A percentile compares a stretch with the other conserved stretches of the same genome.
Conservation (phyloP, 345 rosid species). For the Populus deltoides region DNA sequence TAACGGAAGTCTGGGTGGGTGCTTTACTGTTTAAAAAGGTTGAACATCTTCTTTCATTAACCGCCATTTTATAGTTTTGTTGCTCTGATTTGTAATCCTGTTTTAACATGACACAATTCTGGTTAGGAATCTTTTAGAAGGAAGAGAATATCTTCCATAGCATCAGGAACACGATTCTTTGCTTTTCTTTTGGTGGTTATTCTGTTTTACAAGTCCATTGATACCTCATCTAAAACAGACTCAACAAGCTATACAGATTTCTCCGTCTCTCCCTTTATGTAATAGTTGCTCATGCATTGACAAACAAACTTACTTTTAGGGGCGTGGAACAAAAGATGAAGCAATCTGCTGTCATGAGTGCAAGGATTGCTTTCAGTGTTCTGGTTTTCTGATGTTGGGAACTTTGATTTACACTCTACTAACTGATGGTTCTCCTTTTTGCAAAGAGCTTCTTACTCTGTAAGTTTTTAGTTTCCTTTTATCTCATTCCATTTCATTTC, state of each 20-base stretch:
- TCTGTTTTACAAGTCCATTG: neutral
- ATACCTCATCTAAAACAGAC: neutral
- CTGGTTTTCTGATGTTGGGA: slow-evolving; percentile 64
- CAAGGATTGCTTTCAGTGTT: slow-evolving; percentile 54
- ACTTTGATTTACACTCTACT: slow-evolving; percentile 63
- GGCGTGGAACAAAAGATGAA: slow-evolving; percentile 41
- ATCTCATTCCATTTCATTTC: neutral
- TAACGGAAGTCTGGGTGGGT: neutral
- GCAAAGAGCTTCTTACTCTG: slow-evolving; percentile 77
- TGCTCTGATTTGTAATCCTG: neutral
- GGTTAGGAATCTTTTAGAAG: neutral
- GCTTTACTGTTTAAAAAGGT: neutral
- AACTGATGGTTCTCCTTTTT: slow-evolving; percentile 85
- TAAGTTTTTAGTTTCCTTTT: slow-evolving; percentile 33
- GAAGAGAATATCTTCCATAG: neutral
- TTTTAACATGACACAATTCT: neutral
- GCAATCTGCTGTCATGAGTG: slow-evolving; percentile 45
- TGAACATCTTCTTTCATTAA: neutral
- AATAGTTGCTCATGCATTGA: neutral
- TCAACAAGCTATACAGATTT: neutral
- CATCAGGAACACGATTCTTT: neutral
- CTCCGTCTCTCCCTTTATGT: neutral
- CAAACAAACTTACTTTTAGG: slow-evolving; percentile 32
- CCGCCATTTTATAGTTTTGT: neutral
- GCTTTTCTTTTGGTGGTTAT: neutral